These are phyloP conservation scores for Apiospora saccharicola DNA, from an alignment of 2,329 filamentous ascomycete genomes.

Conservation along the genomic window DNA sequence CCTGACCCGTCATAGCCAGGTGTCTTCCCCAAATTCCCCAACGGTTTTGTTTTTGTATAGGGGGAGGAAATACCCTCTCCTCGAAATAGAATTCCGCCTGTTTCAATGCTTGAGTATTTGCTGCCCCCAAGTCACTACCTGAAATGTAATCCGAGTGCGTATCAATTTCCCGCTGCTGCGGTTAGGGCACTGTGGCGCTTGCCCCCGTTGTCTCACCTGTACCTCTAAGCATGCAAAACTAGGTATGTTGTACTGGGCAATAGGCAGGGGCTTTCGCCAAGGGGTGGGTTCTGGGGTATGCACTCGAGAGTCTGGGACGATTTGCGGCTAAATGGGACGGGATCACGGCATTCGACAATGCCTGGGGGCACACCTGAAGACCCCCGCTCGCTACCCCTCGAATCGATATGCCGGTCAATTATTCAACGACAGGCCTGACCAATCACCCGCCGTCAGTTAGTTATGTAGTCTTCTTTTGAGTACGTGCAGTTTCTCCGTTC, in stretches of 20 bases:
- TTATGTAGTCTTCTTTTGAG: neutral
- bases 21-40: neutral
- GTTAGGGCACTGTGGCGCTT: neutral
- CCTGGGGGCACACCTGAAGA: neutral
- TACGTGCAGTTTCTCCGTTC: neutral
- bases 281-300: neutral
- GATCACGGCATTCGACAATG: neutral
- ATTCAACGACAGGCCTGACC: neutral
- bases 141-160: neutral
- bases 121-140: neutral
- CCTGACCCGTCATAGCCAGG: conserved; percentile 1
- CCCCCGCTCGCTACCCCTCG: neutral
- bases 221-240: neutral
- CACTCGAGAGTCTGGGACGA: neutral
- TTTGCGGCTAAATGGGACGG: neutral
- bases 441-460: neutral
- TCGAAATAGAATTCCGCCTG: neutral
- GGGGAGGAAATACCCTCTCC: neutral
- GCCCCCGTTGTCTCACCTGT: neutral
- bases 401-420: neutral
- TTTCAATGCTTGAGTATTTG: neutral
- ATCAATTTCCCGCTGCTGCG: neutral
- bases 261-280: neutral
- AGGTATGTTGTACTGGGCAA: neutral
- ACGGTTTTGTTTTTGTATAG: neutral